Evolutionary conservation across 768 basidiomycete species (phyloP), one percentile per base, ranked within the genome.

Genomic region (Vishniacozyma victoriae): DNA sequence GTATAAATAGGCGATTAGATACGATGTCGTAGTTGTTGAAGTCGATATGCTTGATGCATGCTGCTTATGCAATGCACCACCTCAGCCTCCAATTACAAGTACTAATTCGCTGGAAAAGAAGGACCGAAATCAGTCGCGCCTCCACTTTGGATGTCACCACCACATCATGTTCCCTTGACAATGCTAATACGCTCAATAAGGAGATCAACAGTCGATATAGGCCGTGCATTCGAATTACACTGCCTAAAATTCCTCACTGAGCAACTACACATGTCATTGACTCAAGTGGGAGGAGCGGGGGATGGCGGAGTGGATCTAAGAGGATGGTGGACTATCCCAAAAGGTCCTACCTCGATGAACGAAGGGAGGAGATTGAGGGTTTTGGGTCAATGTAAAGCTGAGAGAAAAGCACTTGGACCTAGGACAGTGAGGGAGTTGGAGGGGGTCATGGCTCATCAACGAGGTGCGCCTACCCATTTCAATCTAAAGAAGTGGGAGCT

Each of bases 281-380:
- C 73, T 38, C 80, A 82, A 42, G 82, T 91, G 14, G 90, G 90
- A 3, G 88, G 90, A n/a, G 81, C 78, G 60, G 78, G 80, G n/a
- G 91, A 93, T 67, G 88, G 90, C 4, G 91, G 91, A 0, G 75
- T 95, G 35, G 91, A 95, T 71, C 76, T 93, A 18, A 68, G 84
- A 44, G 91, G 91, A 14, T 92, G 88, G 87, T 93, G 91, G 91
- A 89, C 83, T 84, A 74, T 93, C 3, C 89, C 86, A 3, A 33
- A 46, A 14, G 14, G 9, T 38, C 15, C 22, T 16, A 24, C 19
- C 29, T 25, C 5, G 3, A 18, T 14, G 3, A 3, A 9, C 3
- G 14, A 2, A 19, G 16, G 11, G 14, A 23, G 29, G n/a, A n/a
- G 58, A 20, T 59, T 92, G 3, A 83, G 89, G 44, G 78, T 95